phyloP scores from a whole-genome alignment of 1,139 yeast species.

The Suhomyces wounanorum region DNA sequence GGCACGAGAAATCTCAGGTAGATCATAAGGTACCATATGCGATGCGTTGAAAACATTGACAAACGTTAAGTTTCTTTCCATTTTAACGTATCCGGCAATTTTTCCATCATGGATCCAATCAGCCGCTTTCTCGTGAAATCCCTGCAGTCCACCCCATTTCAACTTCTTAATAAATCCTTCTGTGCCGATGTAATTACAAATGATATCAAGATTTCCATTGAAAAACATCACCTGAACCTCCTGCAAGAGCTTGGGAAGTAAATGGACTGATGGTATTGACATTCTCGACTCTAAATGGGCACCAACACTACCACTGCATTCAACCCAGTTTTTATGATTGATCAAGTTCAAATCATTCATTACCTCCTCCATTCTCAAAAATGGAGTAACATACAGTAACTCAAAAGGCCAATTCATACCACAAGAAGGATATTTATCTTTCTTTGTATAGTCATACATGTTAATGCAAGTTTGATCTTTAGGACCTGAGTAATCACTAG shows the following conservation, averaged over 20 bases:
- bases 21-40: constrained; percentile 94
- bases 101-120: constrained; percentile 57
- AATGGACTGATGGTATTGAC: constrained; percentile 61
- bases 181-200: constrained; percentile 83
- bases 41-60: constrained; percentile 74
- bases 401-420: constrained; percentile 96
- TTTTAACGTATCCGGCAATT: constrained; percentile 52
- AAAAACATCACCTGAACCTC: constrained; percentile 70
- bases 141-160: constrained; percentile 67
- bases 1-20: constrained; percentile 69
- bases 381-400: constrained; percentile 57
- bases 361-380: constrained; percentile 58
- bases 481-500: constrained; percentile 31
- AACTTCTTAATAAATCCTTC: constrained; percentile 62
- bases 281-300: constrained; percentile 50
- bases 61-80: constrained; percentile 74
- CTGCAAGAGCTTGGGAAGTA: constrained; percentile 65
- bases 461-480: constrained; percentile 61
- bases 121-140: constrained; percentile 48
- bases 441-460: constrained; percentile 75
- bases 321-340: constrained; percentile 59
- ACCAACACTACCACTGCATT: constrained; percentile 69
- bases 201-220: constrained; percentile 86
- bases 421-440: constrained; percentile 79
- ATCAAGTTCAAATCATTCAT: constrained; percentile 59